Percentiles rank a stretch among this genome's conserved stretches.
phyloP scores from a whole-genome alignment of 164 flowering plant genomes.

The Euptelea pleiosperma region DNA sequence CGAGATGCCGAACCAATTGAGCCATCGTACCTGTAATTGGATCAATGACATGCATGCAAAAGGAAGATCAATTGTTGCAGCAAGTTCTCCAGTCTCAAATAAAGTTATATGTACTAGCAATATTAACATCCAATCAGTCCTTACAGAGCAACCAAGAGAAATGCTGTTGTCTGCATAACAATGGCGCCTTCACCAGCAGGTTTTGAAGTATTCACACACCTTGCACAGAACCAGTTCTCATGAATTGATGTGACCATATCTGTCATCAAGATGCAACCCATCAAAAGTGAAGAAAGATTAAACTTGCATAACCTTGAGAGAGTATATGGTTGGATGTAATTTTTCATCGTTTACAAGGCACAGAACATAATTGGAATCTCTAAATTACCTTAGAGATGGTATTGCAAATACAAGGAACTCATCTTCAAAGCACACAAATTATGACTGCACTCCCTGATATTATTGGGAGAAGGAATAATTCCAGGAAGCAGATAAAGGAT shows the following conservation, averaged over 20 bases:
- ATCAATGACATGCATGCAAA: neutral
- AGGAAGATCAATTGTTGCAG: neutral
- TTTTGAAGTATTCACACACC: slow-evolving; percentile 72
- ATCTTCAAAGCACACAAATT: no score
- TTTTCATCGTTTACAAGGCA: neutral
- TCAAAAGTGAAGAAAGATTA: neutral
- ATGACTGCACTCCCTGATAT: no score
- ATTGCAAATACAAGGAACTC: no score
- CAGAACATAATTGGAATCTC: neutral
- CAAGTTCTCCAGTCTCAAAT: neutral
- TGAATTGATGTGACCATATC: slow-evolving; percentile 88
- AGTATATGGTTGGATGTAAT: neutral
- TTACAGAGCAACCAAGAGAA: slow-evolving; percentile 75
- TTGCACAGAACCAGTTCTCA: slow-evolving; percentile 79
- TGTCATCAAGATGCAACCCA: slow-evolving; percentile 21
- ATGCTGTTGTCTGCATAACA: slow-evolving; percentile 76
- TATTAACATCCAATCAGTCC: slow-evolving; percentile 15
- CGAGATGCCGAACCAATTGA: slow-evolving; percentile 82
- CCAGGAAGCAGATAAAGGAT: no score
- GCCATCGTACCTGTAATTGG: slow-evolving; percentile 67
- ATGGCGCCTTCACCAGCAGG: slow-evolving; percentile 93
- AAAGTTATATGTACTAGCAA: neutral
- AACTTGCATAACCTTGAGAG: neutral
- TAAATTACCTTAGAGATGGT: no score
- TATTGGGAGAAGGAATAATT: no score